phyloP scores from a whole-genome alignment of 768 basidiomycete genomes.

The Mycena crocata region DNA sequence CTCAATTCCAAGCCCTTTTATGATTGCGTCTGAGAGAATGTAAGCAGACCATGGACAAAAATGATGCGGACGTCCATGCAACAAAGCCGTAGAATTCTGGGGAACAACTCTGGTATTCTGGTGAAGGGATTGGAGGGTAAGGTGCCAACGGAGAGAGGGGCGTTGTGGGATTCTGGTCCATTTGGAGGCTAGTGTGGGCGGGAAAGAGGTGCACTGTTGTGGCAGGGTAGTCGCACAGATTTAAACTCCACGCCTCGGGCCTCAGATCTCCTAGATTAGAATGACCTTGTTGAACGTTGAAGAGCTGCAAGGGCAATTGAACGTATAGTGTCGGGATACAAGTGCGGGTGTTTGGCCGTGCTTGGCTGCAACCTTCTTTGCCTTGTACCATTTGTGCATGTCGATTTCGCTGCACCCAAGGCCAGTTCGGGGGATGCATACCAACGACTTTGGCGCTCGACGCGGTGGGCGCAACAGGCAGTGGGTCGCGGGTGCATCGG shows the following conservation, averaged over 20 bases:
- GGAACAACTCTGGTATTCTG: slow-evolving; percentile 71
- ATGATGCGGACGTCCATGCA: too few relatives aligned
- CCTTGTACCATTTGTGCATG: slow-evolving; percentile 22
- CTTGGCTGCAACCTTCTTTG: slow-evolving; percentile 10
- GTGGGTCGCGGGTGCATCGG: slow-evolving; percentile 61
- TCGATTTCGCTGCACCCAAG: slow-evolving; percentile 27
- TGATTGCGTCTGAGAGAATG: slow-evolving; percentile 78
- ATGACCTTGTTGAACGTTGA: background rate
- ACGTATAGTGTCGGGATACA: background rate
- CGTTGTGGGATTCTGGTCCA: slow-evolving; percentile 56
- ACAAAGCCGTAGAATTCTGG: slow-evolving; percentile 93
- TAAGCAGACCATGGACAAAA: too few relatives aligned
- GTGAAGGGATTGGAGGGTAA: slow-evolving; percentile 50
- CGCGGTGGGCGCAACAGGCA: slow-evolving; percentile 66
- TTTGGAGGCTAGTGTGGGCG: too few relatives aligned
- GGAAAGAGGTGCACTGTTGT: too few relatives aligned
- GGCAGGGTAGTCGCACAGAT: too few relatives aligned
- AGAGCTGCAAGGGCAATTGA: background rate
- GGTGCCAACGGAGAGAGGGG: slow-evolving; percentile 58
- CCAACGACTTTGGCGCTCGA: slow-evolving; percentile 39
- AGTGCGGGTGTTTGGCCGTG: background rate
- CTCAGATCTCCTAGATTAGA: too few relatives aligned
- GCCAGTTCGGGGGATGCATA: slow-evolving; percentile 21
- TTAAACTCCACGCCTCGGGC: too few relatives aligned
- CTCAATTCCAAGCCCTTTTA: slow-evolving; percentile 71